phyloP scores from a whole-genome alignment of 1,139 yeast genomes.

The Nakaseomyces glabratus region DNA sequence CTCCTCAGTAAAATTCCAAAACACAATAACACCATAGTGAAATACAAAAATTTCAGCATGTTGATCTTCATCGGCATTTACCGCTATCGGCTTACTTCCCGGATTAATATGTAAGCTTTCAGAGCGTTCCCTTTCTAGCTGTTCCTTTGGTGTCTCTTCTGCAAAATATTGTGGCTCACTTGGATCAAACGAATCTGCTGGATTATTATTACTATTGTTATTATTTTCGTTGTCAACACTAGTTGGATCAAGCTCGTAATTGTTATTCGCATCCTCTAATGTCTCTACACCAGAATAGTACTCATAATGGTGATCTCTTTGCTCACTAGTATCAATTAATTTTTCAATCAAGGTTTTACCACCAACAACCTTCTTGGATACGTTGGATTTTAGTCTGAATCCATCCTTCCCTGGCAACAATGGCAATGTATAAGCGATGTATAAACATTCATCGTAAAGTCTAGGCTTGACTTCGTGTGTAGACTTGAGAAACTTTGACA shows the following conservation, averaged over 20 bases:
- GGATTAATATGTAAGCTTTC: conserved; percentile 6
- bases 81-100: conserved; percentile 8
- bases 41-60: conserved; percentile 90
- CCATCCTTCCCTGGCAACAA: conserved; percentile 82
- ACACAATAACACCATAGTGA: conserved; percentile 88
- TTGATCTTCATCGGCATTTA: conserved; percentile 33
- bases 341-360: conserved; percentile 63
- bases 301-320: conserved; percentile 82
- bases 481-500: conserved; percentile 53
- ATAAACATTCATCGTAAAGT: conserved; percentile 80
- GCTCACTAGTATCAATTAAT: conserved; percentile 71
- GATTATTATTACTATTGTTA: conserved; percentile 15
- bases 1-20: conserved; percentile 89
- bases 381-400: conserved; percentile 70
- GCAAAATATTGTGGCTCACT: conserved; percentile 60
- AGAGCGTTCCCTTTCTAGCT: conserved; percentile 2
- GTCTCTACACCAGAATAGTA: conserved; percentile 78
- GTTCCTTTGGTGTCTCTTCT: conserved; percentile 24
- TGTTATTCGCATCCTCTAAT: conserved; percentile 54
- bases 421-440: conserved; percentile 84
- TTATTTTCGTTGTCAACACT: conserved; percentile 28
- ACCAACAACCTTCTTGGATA: conserved; percentile 52
- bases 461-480: conserved; percentile 81
- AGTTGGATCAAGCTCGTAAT: conserved; percentile 32
- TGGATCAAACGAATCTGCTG: conserved; percentile 44